Conservation (phyloP, 2,329 filamentous ascomycete species). For the Claviceps cyperi region DNA sequence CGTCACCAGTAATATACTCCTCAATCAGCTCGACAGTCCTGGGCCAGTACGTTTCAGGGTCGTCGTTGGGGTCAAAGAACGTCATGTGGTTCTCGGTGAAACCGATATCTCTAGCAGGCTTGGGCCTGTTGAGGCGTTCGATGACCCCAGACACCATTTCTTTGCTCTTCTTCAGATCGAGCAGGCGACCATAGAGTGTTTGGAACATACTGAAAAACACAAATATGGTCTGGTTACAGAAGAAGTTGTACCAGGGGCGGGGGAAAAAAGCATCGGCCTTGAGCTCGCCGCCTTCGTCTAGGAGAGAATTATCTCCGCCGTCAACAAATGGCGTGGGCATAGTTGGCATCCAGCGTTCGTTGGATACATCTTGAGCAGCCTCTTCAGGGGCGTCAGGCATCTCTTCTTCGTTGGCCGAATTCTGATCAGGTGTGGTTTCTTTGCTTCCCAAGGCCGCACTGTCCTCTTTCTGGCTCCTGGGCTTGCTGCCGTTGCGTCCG, state of each 20-base stretch:
- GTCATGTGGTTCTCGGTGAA: constrained; percentile 66
- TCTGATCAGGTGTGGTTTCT: constrained; percentile 74
- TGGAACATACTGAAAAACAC: constrained; percentile 93
- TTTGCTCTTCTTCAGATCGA: constrained; percentile 70
- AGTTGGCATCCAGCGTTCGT: constrained; percentile 50
- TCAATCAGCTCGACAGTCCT: constrained; percentile 78
- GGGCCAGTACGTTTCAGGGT: constrained; percentile 61
- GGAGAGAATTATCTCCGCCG: constrained; percentile 35
- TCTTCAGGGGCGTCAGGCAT: constrained; percentile 48
- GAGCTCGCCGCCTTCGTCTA: constrained; percentile 45
- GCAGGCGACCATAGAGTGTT: constrained; percentile 72
- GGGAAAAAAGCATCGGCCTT: constrained; percentile 70
- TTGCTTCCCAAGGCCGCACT: constrained; percentile 68
- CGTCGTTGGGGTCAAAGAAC: constrained; percentile 55
- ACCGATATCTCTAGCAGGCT: constrained; percentile 71
- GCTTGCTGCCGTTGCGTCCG: constrained; percentile 53
- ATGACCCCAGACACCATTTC: constrained; percentile 61
- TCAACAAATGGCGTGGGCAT: constrained; percentile 42
- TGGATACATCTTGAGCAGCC: constrained; percentile 45
- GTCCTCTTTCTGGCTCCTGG: constrained; percentile 62
- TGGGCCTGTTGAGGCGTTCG: constrained; percentile 54
- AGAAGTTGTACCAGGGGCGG: constrained; percentile 75
- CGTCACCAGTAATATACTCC: constrained; percentile 67
- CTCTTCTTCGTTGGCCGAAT: constrained; percentile 66
- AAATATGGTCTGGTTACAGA: constrained; percentile 80